A percentile compares a stretch with the other conserved stretches of the same genome.
phyloP scores from a whole-genome alignment of 2,329 filamentous ascomycete species.

The Cordyceps fumosorosea region DNA sequence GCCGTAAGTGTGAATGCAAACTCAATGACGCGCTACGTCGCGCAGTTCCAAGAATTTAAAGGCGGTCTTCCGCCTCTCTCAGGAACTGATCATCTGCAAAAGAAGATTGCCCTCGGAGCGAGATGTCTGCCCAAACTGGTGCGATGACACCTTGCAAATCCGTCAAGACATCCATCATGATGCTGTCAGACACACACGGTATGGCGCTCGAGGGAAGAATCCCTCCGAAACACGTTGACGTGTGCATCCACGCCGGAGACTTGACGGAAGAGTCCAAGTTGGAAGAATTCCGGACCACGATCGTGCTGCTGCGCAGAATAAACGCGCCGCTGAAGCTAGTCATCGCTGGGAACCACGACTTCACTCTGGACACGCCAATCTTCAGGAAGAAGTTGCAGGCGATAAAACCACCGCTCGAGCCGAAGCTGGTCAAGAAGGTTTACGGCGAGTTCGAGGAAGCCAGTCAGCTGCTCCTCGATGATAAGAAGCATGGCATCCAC shows the following conservation, averaged over 20 bases:
- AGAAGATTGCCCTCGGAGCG: not conserved
- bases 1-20: too few relatives aligned
- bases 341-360: slow-evolving; percentile 48
- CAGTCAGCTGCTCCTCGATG: slow-evolving; percentile 22
- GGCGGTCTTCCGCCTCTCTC: too few relatives aligned
- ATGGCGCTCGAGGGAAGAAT: not conserved
- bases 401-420: slow-evolving; percentile 1
- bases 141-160: not conserved
- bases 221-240: slow-evolving; percentile 24
- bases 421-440: slow-evolving; percentile 21
- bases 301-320: slow-evolving; percentile 32
- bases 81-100: too few relatives aligned
- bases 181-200: slow-evolving; percentile 23
- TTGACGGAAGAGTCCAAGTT: slow-evolving; percentile 39
- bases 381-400: slow-evolving; percentile 27
- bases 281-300: slow-evolving; percentile 29
- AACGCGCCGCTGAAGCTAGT: slow-evolving; percentile 40
- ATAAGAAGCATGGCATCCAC: slow-evolving; percentile 26
- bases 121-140: not conserved
- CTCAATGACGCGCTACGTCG: too few relatives aligned
- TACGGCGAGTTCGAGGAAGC: slow-evolving; percentile 30
- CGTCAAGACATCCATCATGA: slow-evolving; percentile 18
- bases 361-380: slow-evolving; percentile 28
- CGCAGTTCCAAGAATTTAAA: too few relatives aligned
- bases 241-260: slow-evolving; percentile 45